Evolutionary conservation across 1,284 basidiomycete species (phyloP), one percentile per base, ranked within the genome.

Genomic region (Pascua sp.): DNA sequence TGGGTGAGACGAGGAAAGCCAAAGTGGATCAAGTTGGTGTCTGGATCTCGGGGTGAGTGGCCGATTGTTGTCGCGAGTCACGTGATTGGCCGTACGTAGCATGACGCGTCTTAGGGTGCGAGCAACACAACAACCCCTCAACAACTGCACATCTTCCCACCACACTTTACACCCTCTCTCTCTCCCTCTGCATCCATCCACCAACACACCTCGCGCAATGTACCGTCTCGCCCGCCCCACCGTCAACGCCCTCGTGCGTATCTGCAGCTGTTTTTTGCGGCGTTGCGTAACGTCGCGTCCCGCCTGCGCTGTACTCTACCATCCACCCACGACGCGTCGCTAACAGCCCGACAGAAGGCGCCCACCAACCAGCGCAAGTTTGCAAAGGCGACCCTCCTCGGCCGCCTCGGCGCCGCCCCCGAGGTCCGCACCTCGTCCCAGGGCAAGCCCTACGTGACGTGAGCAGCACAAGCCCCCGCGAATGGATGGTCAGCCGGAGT

Each of bases 371-470:
- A 53, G 48, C 61, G 66, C 54, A 43, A 49, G 47, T 65, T 59
- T 51, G 58, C 70, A 56, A 69, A 69, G 56, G 67, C 67, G 44
- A 69, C 70, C 45, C 60, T 75, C 53, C 53, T 75, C 42, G 73
- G 73, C 49, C 63, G 71, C 18, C 67, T 75, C 43, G 73, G 70
- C 42, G 61, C 61, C 47, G 61, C 59, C 36, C 73, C 73, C 42
- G 64, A 64, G 46, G 59, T 67, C 53, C 60, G 61, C 50, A 56
- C 61, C 47, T 65, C 64, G 36, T 56, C 56, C 39, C 51, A 57
- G 49, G 69, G 69, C 47, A 65, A 58, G 49, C 41, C 51, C n/a
- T 73, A 70, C 62, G 67, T 62, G 55, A 64, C 57, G 64, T 70
- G 44, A 42, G 68, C 59, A 5, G 18, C n/a, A 13, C 10, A n/a